Evolutionary conservation across 2,329 filamentous ascomycete genomes (phyloP), one percentile per base, ranked within the genome.

Genomic region (Nannizziopsis arthrosporioides): DNA sequence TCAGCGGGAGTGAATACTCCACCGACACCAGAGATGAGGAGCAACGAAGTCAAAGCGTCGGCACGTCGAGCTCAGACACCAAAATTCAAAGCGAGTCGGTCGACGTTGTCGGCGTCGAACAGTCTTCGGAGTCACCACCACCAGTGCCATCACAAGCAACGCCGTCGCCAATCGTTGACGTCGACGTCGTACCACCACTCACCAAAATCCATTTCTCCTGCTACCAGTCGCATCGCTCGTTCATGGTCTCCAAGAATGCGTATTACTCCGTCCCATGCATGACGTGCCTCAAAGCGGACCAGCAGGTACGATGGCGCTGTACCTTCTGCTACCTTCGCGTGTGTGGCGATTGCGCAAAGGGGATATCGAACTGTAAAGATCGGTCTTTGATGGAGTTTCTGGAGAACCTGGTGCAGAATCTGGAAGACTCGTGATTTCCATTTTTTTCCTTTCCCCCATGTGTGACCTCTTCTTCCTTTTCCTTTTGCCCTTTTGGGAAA

Each of bases 261-360:
- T 64, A 64, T 61, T 63, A 65, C 54, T 57, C 67, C 3, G 55
- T 68, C 35, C 67, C 65, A 6, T 70, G 68, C 54, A 69, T 69
- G 66, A 63, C 65, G 4, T 70, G 68, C 51, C 61, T 63, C 30
- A 66, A 65, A 44, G 57, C 60, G 9, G 64, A 69, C 46, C 61
- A 57, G 4, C 61, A 69, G 50, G 55, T 61, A 19, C 61, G 66
- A 6, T 61, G 63, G 50, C 62, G 63, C 31, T 70, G 68, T 51
- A 62, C 64, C 8, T 70, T 68, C 44, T 70, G 68, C 48, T 66
- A 61, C 48, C 49, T 70, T 54, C 61, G 68, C 5, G 59, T 70
- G 34, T 70, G 68, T 47, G 58, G 51, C 5, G 51, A 54, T 10
- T 70, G 68, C 48, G 60, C 59, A 46, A 55, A 63, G 44, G 49